Conservation (phyloP, 2,329 filamentous ascomycete genomes). For the Dryadomyces quercivorus region DNA sequence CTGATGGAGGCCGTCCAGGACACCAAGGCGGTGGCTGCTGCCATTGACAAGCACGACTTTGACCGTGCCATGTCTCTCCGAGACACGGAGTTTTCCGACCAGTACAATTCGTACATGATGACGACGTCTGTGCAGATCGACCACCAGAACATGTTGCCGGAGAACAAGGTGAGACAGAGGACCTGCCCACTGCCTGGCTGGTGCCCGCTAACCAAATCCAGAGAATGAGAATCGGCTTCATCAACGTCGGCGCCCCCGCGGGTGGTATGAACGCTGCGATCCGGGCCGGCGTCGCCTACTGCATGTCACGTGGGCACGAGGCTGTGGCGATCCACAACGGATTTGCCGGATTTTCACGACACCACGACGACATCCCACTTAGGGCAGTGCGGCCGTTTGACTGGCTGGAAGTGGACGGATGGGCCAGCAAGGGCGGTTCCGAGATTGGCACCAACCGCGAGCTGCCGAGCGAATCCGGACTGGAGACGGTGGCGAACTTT, state of each 20-base stretch:
- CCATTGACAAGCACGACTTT: slow-evolving; percentile 79
- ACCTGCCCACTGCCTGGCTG: neutral
- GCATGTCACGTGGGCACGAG: slow-evolving; percentile 80
- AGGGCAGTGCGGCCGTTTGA: slow-evolving; percentile 75
- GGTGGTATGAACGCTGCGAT: slow-evolving; percentile 98
- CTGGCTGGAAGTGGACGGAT: slow-evolving; percentile 90
- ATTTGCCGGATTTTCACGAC: slow-evolving; percentile 84
- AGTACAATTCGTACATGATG: slow-evolving; percentile 81
- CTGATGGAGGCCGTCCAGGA: slow-evolving; percentile 79
- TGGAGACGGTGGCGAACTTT: slow-evolving; percentile 69
- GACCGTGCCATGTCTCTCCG: slow-evolving; percentile 75
- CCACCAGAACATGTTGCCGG: slow-evolving; percentile 47
- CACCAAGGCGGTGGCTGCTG: slow-evolving; percentile 72
- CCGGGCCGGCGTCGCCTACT: slow-evolving; percentile 86
- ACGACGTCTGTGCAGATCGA: slow-evolving; percentile 75
- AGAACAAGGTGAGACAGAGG: slow-evolving; percentile 47
- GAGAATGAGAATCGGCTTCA: slow-evolving; percentile 88
- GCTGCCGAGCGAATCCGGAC: slow-evolving; percentile 72
- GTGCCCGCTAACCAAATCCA: slow-evolving; percentile 20
- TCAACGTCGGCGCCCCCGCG: slow-evolving; percentile 91
- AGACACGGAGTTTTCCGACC: slow-evolving; percentile 88
- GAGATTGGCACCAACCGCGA: slow-evolving; percentile 97
- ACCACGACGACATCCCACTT: slow-evolving; percentile 71
- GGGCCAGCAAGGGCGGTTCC: slow-evolving; percentile 93
- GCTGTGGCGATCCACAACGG: slow-evolving; percentile 92